Conservation (phyloP, 2,329 filamentous ascomycete species). For the Aspergillus ibericus region DNA sequence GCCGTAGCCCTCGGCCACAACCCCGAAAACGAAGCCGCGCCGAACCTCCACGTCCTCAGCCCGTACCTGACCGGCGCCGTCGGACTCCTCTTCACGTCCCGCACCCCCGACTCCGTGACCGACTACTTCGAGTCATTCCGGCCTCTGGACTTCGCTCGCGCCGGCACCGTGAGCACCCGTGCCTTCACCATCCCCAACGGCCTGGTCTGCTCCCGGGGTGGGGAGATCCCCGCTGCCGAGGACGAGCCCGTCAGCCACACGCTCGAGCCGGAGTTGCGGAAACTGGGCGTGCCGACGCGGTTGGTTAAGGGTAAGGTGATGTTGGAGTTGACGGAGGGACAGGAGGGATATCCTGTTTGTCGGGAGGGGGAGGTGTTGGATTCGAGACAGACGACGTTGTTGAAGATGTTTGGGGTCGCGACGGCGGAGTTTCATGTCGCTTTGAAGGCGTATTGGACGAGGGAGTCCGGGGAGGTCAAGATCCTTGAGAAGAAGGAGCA, state of each 20-base stretch:
- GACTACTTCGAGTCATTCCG: conserved; percentile 71
- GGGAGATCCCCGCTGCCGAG: conserved; percentile 74
- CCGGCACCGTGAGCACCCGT: conserved; percentile 72
- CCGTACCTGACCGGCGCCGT: conserved; percentile 76
- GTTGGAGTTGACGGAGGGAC: conserved; percentile 55
- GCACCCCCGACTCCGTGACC: conserved; percentile 64
- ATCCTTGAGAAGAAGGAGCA: conserved; percentile 39
- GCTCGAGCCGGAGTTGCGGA: conserved; percentile 85
- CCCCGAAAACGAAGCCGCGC: conserved; percentile 75
- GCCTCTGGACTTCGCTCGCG: conserved; percentile 86
- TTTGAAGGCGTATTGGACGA: conserved; percentile 65
- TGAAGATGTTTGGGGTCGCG: conserved; percentile 91
- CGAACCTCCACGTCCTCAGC: conserved; percentile 70
- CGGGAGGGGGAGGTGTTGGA: conserved; percentile 81
- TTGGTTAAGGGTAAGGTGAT: conserved; percentile 86
- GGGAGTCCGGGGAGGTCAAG: conserved; percentile 41
- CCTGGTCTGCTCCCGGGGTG: conserved; percentile 74
- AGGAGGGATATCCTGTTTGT: conserved; percentile 72
- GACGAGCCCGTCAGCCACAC: conserved; percentile 86
- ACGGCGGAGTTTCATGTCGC: conserved; percentile 87
- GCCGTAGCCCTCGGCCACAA: conserved; percentile 83
- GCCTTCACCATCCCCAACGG: conserved; percentile 80
- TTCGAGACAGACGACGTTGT: conserved; percentile 83
- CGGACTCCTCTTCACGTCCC: conserved; percentile 86
- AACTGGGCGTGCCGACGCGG: conserved; percentile 84